Percentiles rank a stretch among this genome's conserved stretches.
Conservation (phyloP, 2,329 filamentous ascomycete species). For the Plectosphaerella cucumerina region DNA sequence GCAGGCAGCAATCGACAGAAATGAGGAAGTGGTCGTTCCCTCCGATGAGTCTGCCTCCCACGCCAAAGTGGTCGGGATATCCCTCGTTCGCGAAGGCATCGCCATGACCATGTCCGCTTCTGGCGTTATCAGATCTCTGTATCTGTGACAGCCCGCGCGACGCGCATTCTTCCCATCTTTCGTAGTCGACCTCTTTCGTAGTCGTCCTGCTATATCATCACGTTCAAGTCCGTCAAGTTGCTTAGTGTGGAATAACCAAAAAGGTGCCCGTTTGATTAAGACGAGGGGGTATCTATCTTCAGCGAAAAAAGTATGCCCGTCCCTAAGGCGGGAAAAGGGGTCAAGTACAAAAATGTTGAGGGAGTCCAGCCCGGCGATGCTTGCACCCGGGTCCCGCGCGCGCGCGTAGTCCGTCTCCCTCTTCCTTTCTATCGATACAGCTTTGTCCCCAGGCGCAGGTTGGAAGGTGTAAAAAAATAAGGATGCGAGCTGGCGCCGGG, state of each 20-base stretch:
- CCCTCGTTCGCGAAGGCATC: no score
- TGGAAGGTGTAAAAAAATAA: neutral
- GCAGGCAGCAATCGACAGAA: no score
- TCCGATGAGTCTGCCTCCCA: no score
- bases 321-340: neutral
- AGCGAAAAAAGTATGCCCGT: slow-evolving; percentile 1
- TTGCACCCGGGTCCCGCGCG: neutral
- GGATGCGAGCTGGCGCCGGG: neutral
- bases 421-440: neutral
- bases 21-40: no score
- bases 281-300: slow-evolving; percentile 11
- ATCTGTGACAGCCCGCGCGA: no score
- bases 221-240: neutral
- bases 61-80: no score
- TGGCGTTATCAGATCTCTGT: no score
- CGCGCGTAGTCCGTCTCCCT: slow-evolving; percentile 4
- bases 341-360: neutral
- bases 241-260: slow-evolving; percentile 1
- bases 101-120: no score
- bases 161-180: no score
- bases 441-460: slow-evolving; percentile 7
- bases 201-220: no score
- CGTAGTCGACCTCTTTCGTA: no score
- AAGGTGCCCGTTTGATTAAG: slow-evolving; percentile 8
- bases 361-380: slow-evolving; percentile 10